Base-by-base conservation (phyloP, 1,139 yeast genomes). In the Eremothecium coryli region DNA sequence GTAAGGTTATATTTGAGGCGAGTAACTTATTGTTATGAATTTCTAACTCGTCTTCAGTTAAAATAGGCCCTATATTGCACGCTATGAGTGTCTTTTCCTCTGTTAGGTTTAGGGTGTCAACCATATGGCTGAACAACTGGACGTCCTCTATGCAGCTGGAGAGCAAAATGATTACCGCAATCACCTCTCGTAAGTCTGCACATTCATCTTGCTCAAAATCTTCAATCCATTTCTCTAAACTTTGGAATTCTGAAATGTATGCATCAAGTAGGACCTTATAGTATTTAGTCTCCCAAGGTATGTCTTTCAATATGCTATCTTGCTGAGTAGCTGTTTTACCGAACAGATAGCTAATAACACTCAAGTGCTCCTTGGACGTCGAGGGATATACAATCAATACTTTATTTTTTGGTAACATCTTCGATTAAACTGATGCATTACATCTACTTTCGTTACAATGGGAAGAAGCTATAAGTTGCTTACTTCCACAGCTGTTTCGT, bases 251-350 rank as follows among this genome's bases (percentile, higher is more conserved):
- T 35, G 58, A 63, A n/a, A 60, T 38, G 44, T 60, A 60, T 2
- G 56, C 37, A 27, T 58, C 62, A 15, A 46, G 43, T 0, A 24
- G 22, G 0, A 49, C 42, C 8, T 39, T 26, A 36, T 54, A 58
- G 39, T 60, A 59, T 39, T 53, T 57, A 5, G 54, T 60, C 10
- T 33, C 37, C 58, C 59, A 54, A 8, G 11, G 16, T 5, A 50
- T 29, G 17, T 37, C 35, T 34, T 47, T 47, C 9, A 49, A 10
- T 14, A 53, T 52, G 4, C 34, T 38, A 16, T 32, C 35, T 5
- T 26, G 30, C 4, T 17, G 24, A 10, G 30, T 35, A 26, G 16
- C 22, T 5, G 41, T 23, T 15, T 30, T 18, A 14, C 23, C 30
- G 15, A 35, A 30, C n/a, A 27, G n/a, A 35, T 22, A 21, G 18